phyloP scores from a whole-genome alignment of 176 grass and related monocot genomes.

The Hsuehochloa calcarea region DNA sequence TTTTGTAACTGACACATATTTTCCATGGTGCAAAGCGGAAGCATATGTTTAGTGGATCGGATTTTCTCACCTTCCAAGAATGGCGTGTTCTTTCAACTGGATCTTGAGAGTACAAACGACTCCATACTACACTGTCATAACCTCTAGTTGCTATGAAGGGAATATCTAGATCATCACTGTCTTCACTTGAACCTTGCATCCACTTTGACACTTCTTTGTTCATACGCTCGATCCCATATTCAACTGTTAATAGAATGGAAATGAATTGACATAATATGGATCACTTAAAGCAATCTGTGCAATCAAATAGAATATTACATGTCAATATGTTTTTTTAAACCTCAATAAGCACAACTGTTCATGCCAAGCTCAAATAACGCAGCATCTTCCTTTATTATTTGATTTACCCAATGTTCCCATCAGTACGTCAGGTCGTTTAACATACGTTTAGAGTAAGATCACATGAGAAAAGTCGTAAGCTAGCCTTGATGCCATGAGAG shows the following conservation, averaged over 20 bases:
- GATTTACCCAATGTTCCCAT: neutral
- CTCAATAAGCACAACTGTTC: neutral
- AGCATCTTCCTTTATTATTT: neutral
- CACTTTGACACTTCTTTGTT: conserved; percentile 82
- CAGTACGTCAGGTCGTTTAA: neutral
- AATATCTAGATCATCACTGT: conserved; percentile 38
- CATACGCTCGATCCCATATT: conserved; percentile 83
- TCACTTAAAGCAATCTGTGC: neutral
- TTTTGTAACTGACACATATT: neutral
- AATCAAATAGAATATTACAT: conserved; percentile 4
- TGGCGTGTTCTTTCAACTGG: conserved; percentile 31
- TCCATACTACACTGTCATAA: conserved; percentile 95
- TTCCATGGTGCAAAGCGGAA: neutral
- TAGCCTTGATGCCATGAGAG: neutral
- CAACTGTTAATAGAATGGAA: conserved; percentile 41
- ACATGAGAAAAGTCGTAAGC: neutral
- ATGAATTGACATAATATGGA: neutral
- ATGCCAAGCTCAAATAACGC: neutral
- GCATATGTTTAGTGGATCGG: neutral
- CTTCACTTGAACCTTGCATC: conserved; percentile 62
- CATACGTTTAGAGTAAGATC: neutral
- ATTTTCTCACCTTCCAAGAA: conserved; percentile 54
- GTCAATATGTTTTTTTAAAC: neutral
- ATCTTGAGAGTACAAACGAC: conserved; percentile 73
- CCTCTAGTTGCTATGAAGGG: conserved; percentile 92